Evolutionary conservation across 2,329 filamentous ascomycete genomes (phyloP).

Genomic region (Aspergillaceae sp.): DNA sequence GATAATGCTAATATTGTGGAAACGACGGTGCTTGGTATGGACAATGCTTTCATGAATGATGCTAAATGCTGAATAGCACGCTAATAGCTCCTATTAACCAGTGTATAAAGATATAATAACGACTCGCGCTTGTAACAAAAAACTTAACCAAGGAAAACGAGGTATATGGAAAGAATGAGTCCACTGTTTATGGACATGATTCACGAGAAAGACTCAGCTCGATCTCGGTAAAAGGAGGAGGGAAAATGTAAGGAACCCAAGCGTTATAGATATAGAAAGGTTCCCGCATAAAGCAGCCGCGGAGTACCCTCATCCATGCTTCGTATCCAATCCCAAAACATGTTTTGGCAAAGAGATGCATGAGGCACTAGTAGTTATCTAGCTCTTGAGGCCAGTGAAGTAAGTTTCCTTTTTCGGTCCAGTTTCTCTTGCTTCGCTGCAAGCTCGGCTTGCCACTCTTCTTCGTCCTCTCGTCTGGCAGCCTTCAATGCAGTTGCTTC

Average conservation of each 20-base stretch:
- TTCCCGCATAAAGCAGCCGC: constrained; percentile 10
- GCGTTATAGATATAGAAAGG: no score
- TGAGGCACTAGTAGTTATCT: constrained; percentile 10
- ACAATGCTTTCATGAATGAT: no score
- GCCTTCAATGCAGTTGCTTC: constrained; percentile 33
- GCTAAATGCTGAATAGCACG: neutral
- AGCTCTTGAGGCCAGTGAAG: constrained; percentile 27
- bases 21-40: no score
- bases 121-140: constrained; percentile 10
- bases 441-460: constrained; percentile 36
- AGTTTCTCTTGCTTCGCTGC: constrained; percentile 40
- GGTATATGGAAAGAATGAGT: neutral
- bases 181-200: constrained; percentile 1
- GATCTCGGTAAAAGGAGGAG: constrained; percentile 7
- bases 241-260: constrained; percentile 1
- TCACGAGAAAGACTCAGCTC: constrained; percentile 6
- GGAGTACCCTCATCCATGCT: constrained; percentile 21
- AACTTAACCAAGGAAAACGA: neutral
- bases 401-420: constrained; percentile 36
- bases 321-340: constrained; percentile 5
- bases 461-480: constrained; percentile 40
- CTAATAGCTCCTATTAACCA: no score
- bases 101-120: neutral
- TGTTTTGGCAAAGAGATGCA: neutral
- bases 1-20: neutral